Percentiles rank a stretch among this genome's conserved stretches.
These are phyloP conservation scores for Magnaporthiopsis rhizophila DNA, from an alignment of 2,329 filamentous ascomycete species.

Conservation along the genomic window DNA sequence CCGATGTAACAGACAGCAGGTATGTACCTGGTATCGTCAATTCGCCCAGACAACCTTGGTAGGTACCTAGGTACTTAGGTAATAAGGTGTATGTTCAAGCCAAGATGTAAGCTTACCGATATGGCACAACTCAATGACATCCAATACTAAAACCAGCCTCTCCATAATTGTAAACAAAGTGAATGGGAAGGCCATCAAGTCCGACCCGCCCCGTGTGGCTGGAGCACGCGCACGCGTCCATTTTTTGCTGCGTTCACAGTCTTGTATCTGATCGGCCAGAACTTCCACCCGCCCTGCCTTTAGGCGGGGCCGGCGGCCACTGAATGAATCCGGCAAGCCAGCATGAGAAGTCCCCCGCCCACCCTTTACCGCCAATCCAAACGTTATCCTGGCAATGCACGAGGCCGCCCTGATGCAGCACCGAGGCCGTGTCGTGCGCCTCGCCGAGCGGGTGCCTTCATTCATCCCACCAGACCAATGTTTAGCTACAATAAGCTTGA, in stretches of 20 bases:
- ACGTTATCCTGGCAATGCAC: background rate
- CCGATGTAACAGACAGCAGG: background rate
- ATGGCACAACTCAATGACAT: background rate
- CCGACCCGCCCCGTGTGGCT: too few relatives aligned
- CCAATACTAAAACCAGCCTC: background rate
- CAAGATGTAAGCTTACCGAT: background rate
- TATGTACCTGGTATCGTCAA: too few relatives aligned
- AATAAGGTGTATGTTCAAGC: background rate
- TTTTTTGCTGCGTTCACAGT: background rate
- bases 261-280: background rate
- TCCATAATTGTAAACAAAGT: too few relatives aligned
- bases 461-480: too few relatives aligned
- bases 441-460: background rate
- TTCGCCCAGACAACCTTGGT: too few relatives aligned
- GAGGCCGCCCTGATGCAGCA: background rate
- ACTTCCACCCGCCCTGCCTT: background rate
- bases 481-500: too few relatives aligned
- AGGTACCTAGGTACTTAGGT: too few relatives aligned
- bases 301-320: too few relatives aligned
- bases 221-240: background rate
- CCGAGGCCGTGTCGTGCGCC: background rate
- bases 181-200: too few relatives aligned
- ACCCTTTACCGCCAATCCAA: background rate
- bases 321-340: background rate
- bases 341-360: background rate